Base-by-base conservation (phyloP, 352 stramenopile species). In the Peronospora farinosa region DNA sequence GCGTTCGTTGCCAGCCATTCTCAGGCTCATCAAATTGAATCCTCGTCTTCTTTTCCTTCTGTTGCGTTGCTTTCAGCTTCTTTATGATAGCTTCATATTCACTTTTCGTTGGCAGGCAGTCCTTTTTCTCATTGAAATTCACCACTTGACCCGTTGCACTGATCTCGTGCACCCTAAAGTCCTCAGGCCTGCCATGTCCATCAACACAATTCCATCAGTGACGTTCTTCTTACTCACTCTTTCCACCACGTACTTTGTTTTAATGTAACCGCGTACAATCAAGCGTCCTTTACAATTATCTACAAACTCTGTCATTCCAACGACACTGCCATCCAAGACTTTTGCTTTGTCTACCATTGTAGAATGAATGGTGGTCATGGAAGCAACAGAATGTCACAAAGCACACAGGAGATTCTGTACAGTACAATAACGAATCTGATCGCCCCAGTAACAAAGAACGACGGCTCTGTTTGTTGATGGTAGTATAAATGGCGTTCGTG, bases 101-200 rank as follows among this genome's bases (percentile, higher is more conserved):
- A 11, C 40, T 49, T 0, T 63, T 47, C 1, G 61, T 73, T 2
- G 74, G 75, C 9, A 86, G 3, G 7, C 52, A 63, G 0, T 55
- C 35, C 7, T 52, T 50, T 0, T 57, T 17, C 7, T 64, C 52
- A 9, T 47, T 48, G 16, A 92, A 69, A 7, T 21, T 21, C 15
- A 88, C 64, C 23, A 87, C 53, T 7, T 56, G 25, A 42, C 67
- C 62, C 9, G 66, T 41, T 6, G 52, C 35, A 46, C 62, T 70
- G 55, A 89, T 83, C 58, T 92, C 81, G 37, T 60, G 74, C 33
- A 92, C 81, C 13, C 83, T 46, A 49, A 92, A 92, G 44, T 92
- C 81, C 36, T 72, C 53, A 9, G 75, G 67, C 40, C 48, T 71
- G 28, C 35, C 11, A 37, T 28, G 27, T 13, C n/a, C 16, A 41